phyloP scores from a whole-genome alignment of 2,329 filamentous ascomycete species.

The Fusarium pseudocircinatum region DNA sequence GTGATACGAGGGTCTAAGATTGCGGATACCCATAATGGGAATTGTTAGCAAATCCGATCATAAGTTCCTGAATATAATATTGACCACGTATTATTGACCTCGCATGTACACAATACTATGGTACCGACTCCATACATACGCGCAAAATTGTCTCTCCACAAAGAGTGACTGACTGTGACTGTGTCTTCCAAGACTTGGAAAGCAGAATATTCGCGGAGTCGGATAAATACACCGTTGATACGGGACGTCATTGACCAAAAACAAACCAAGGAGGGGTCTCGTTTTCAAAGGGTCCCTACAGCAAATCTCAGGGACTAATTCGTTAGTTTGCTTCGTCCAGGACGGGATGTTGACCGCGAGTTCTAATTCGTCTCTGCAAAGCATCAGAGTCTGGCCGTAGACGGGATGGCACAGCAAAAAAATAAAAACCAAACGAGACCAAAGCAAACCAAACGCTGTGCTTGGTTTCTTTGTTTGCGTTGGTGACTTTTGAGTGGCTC shows the following conservation, averaged over 20 bases:
- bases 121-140: not conserved
- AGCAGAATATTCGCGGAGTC: slow-evolving; percentile 19
- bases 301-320: slow-evolving; percentile 8
- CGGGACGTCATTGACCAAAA: slow-evolving; percentile 23
- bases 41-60: slow-evolving; percentile 12
- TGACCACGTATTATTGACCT: not conserved
- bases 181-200: not conserved
- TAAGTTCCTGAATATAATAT: not conserved
- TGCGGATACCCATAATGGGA: slow-evolving; percentile 5
- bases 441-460: not conserved
- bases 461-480: slow-evolving; percentile 18
- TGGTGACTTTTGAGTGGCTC: slow-evolving; percentile 14
- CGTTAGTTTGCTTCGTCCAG: not conserved
- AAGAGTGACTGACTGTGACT: not conserved
- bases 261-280: not conserved
- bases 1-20: slow-evolving; percentile 11
- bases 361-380: slow-evolving; percentile 3
- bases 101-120: not conserved
- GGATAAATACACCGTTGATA: slow-evolving; percentile 14
- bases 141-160: slow-evolving; percentile 12
- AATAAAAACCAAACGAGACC: not conserved
- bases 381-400: not conserved
- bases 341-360: not conserved
- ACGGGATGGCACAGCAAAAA: not conserved
- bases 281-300: slow-evolving; percentile 25